phyloP scores from a whole-genome alignment of 495 filamentous ascomycete species.

The Rusavskia elegans region DNA sequence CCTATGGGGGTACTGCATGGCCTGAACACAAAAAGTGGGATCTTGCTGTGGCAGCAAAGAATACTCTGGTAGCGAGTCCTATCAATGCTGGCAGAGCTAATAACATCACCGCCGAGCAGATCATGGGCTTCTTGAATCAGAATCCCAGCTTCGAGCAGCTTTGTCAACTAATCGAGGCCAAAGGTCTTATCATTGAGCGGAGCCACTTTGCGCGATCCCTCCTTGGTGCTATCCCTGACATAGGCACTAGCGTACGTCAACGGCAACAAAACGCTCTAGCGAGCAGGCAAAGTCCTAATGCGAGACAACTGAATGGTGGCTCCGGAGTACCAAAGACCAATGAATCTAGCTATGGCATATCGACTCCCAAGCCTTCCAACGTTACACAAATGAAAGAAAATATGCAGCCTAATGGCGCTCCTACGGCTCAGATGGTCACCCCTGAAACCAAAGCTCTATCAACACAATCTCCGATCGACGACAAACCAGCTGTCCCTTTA shows the following conservation, averaged over 20 bases:
- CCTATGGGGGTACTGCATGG: slow-evolving; percentile 11
- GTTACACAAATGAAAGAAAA: not conserved
- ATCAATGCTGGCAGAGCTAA: slow-evolving; percentile 13
- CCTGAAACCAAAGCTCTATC: not conserved
- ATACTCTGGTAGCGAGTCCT: slow-evolving; percentile 12
- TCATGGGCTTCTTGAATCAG: slow-evolving; percentile 24
- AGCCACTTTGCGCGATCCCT: slow-evolving; percentile 28
- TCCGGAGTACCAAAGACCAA: too few species aligned
- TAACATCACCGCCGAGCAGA: slow-evolving; percentile 15
- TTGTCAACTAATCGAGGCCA: slow-evolving; percentile 30
- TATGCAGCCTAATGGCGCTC: not conserved
- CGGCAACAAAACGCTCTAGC: not conserved
- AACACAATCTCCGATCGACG: not conserved
- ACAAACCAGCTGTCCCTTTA: not conserved
- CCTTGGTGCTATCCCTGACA: slow-evolving; percentile 26
- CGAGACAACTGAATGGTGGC: too few species aligned
- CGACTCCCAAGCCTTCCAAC: too few species aligned
- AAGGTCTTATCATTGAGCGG: slow-evolving; percentile 27
- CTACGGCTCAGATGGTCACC: not conserved
- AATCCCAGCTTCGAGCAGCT: slow-evolving; percentile 35
- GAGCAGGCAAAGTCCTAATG: not conserved
- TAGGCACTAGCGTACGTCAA: not conserved
- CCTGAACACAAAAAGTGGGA: slow-evolving; percentile 18
- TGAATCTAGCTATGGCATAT: too few species aligned
- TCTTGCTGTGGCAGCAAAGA: slow-evolving; percentile 18